Conservation (phyloP, 2,329 filamentous ascomycete genomes). For the Diaporthe citrichinensis region DNA sequence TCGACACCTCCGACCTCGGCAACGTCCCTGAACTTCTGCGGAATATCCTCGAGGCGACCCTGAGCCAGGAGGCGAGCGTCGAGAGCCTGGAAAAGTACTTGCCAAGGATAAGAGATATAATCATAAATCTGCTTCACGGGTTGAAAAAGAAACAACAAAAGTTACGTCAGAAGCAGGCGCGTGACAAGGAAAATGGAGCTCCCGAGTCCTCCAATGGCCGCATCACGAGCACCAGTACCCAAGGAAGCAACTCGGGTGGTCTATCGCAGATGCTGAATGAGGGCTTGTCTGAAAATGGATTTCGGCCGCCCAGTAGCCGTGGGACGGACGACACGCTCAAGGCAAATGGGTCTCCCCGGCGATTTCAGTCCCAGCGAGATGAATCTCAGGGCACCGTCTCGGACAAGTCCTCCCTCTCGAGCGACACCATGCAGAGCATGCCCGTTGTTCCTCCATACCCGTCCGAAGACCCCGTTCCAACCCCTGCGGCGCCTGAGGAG, state of each 20-base stretch:
- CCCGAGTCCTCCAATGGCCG: conserved; percentile 52
- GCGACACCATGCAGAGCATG: conserved; percentile 81
- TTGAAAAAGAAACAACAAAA: conserved; percentile 97
- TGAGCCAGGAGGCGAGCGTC: conserved; percentile 95
- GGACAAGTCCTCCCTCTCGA: conserved; percentile 79
- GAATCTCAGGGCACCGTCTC: conserved; percentile 67
- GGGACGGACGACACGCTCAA: conserved; percentile 50
- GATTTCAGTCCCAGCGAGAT: conserved; percentile 63
- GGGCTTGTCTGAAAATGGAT: conserved; percentile 66
- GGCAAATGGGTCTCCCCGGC: conserved; percentile 62
- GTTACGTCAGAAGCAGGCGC: conserved; percentile 74
- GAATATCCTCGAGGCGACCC: conserved; percentile 92
- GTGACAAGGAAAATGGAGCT: conserved; percentile 64
- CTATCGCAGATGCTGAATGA: conserved; percentile 73
- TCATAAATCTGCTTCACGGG: conserved; percentile 96
- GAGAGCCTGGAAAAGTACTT: conserved; percentile 95
- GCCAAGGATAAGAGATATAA: conserved; percentile 96
- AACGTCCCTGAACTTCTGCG: conserved; percentile 94
- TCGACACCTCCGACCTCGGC: conserved; percentile 93
- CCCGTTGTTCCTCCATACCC: conserved; percentile 82
- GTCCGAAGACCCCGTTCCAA: conserved; percentile 66
- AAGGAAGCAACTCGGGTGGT: conserved; percentile 67
- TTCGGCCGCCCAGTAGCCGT: conserved; percentile 55
- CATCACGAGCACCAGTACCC: conserved; percentile 71
- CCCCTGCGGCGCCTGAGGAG: conserved; percentile 54